These are phyloP conservation scores for Aspergillus ostianus DNA, from an alignment of 495 filamentous ascomycete genomes.

Conservation along the genomic window DNA sequence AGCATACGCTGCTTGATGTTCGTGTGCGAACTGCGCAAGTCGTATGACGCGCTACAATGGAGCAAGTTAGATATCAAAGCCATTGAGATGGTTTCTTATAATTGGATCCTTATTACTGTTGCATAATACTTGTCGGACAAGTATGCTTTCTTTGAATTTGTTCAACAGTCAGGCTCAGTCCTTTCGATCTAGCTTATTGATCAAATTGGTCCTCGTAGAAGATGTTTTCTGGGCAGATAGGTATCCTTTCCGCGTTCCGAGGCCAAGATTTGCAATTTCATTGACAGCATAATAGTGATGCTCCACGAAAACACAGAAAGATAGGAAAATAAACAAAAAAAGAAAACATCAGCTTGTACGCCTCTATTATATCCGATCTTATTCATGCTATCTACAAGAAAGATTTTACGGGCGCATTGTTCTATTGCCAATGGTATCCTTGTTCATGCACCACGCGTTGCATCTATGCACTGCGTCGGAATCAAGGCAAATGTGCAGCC, in stretches of 20 bases:
- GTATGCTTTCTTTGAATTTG: background rate
- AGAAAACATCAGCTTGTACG: background rate
- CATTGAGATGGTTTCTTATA: background rate
- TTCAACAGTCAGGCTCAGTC: background rate
- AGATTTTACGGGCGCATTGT: conserved; percentile 5
- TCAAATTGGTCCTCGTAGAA: background rate
- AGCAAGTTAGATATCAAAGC: background rate
- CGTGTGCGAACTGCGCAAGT: background rate
- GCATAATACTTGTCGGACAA: background rate
- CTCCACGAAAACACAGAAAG: conserved; percentile 11
- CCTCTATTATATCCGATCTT: background rate
- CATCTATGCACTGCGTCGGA: background rate
- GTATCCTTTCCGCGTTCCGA: too few species aligned
- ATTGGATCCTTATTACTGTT: background rate
- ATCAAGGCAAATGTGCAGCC: conserved; percentile 1
- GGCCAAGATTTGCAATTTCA: background rate
- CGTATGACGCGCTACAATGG: background rate
- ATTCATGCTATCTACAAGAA: conserved; percentile 8
- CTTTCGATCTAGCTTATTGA: background rate
- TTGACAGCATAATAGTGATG: background rate
- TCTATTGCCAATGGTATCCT: conserved; percentile 9
- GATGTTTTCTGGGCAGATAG: background rate
- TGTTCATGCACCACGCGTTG: conserved; percentile 1
- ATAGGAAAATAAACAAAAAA: conserved; percentile 5
- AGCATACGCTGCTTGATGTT: conserved; percentile 10